Evolutionary conservation across 2,329 filamentous ascomycete species (phyloP), one percentile per base, ranked within the genome.

Genomic region (Fusarium siculi): DNA sequence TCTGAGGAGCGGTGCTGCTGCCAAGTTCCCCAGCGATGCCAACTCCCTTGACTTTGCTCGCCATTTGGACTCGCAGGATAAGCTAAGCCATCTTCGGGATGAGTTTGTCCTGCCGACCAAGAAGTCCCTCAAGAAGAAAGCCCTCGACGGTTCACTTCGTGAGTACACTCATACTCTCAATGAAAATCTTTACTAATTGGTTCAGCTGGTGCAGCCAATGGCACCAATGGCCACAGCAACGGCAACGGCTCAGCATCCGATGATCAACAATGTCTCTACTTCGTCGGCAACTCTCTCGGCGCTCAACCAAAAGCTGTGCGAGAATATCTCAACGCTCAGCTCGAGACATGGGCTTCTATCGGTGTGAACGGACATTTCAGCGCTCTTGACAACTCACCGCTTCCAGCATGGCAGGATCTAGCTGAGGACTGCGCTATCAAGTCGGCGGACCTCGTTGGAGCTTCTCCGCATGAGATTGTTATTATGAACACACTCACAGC

Each of bases 221-320:
- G 67, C 14, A 66, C 56, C 34, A 76, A 74, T 28, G 70, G 74
- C 15, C 63, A 60, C 28, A 59, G 44, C 42, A 78, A 77, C 37
- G 70, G 67, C 21, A 62, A 78, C 21, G 74, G 73, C 44, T 59
- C 63, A 47, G 37, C 66, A 21, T 78, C 81, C 3, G 78, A 85
- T 10, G 75, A 81, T 16, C 40, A 67, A 52, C 77, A 79, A 65
- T 80, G 81, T 66, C 91, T 94, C 66, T 98, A 97, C 81, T 91
- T 98, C 72, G 96, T 94, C 74, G 95, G 95, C 63, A 97, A 97
- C 84, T 97, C 94, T 0, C 88, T 97, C 3, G 95, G 95, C 42
- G 88, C 96, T 8, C 95, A 97, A 80, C 94, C 95, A 49, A 90
- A 88, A 70, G 88, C 88, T 19, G 91, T 92, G 0, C 85, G 88